A percentile compares a stretch with the other conserved stretches of the same genome.
phyloP scores from a whole-genome alignment of 1,139 yeast species.

The Yamadazyma aaseri region DNA sequence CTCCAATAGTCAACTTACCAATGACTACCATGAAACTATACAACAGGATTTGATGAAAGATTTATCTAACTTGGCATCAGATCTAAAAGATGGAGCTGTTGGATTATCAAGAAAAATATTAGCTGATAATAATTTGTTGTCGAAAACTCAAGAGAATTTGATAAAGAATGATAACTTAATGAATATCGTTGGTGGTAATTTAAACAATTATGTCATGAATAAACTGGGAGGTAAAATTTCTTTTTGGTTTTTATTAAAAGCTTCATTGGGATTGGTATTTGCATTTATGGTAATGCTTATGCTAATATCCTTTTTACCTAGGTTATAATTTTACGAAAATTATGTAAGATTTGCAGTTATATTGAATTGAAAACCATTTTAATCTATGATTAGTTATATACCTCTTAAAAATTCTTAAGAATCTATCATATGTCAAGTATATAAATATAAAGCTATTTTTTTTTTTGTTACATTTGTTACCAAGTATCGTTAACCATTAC shows the following conservation, averaged over 20 bases:
- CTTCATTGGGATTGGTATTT: constrained; percentile 21
- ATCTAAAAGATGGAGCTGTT: constrained; percentile 37
- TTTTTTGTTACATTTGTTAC: constrained; percentile 1
- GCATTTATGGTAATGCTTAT: constrained; percentile 29
- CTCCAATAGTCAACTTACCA: constrained; percentile 13
- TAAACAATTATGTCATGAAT: constrained; percentile 35
- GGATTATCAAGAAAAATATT: constrained; percentile 33
- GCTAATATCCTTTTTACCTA: constrained; percentile 28
- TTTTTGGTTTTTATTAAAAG: constrained; percentile 35
- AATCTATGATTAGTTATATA: no score
- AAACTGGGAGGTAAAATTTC: constrained; percentile 41
- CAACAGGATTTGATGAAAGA: constrained; percentile 43
- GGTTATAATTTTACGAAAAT: no score
- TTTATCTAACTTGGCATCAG: constrained; percentile 35
- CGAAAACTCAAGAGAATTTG: constrained; percentile 38
- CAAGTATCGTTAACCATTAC: constrained; percentile 10
- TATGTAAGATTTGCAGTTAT: no score
- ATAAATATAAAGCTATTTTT: background rate
- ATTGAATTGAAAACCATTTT: no score
- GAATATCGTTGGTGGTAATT: constrained; percentile 37
- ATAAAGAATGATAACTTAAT: constrained; percentile 36
- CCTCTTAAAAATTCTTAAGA: background rate
- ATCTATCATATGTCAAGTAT: background rate
- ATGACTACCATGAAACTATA: constrained; percentile 43
- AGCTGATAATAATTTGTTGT: constrained; percentile 37